Conservation (phyloP, 495 filamentous ascomycete species). For the Talaromyces adpressus region DNA sequence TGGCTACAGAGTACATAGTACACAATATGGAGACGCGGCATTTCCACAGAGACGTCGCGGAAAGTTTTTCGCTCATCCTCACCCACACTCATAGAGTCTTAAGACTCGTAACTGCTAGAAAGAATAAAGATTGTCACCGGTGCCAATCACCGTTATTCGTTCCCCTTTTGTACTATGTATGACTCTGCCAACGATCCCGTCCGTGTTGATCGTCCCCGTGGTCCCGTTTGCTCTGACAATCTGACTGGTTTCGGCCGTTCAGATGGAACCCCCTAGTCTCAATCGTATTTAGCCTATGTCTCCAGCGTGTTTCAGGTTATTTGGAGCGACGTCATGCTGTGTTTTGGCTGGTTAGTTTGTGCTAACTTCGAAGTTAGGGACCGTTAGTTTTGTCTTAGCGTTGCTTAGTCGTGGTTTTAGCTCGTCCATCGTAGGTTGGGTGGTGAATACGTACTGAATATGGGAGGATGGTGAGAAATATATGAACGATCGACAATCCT, state of each 20-base stretch:
- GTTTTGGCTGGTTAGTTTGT: not conserved
- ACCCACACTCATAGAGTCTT: too few relatives aligned
- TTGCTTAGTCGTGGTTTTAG: not conserved
- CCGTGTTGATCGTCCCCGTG: not conserved
- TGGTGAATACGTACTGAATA: too few relatives aligned
- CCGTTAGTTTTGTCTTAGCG: too few relatives aligned
- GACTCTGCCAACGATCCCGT: not conserved
- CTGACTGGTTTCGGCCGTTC: not conserved
- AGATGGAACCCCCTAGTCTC: not conserved
- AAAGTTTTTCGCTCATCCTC: not conserved
- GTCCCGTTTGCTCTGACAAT: not conserved
- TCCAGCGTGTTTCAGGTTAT: slow-evolving; percentile 3
- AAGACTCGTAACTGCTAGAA: too few relatives aligned
- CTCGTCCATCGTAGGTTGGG: not conserved
- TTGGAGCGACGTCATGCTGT: not conserved
- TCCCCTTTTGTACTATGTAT: not conserved
- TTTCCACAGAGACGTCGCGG: not conserved
- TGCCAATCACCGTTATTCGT: too few relatives aligned
- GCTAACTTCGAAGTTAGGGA: not conserved
- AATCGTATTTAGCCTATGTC: not conserved
- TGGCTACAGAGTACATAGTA: too few relatives aligned
- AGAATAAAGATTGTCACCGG: not conserved
- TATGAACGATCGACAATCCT: not conserved
- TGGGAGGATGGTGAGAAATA: not conserved
- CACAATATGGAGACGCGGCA: not conserved